Base-by-base conservation (phyloP, 2,329 filamentous ascomycete species). In the Ophiostoma sp. region DNA sequence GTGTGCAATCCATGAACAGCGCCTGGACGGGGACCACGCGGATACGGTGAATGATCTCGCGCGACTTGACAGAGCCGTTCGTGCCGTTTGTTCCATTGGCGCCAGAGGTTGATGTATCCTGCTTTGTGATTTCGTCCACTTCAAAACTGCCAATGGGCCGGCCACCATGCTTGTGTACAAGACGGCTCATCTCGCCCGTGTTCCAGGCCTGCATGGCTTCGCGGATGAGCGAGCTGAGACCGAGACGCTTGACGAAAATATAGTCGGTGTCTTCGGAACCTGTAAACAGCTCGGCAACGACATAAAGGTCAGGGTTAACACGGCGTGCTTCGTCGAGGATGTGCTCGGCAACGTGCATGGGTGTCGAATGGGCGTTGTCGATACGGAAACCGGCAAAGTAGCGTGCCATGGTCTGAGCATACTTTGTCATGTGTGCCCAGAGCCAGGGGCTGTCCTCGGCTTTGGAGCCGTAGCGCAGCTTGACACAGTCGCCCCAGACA, bases 161-260 rank as follows among this genome's bases (percentile, higher is more conserved):
- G 52, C 95, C 95, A 41, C 93, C 94, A 78, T 99, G 94, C 73
- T 90, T 90, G 80, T 99, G 96, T 13, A 99, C 94, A 44, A 99
- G 85, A 65, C 94, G 86, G 79, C 94, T 97, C 73, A 99, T 84
- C 79, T 99, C 96, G 13, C 87, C 92, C 1, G 95, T 97, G 77
- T 91, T 94, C 94, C 94, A 98, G 41, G 94, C 92, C 79, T 99
- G 95, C 96, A 99, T 99, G 13, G 94, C 94, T 80, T 99, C 95
- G 71, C 95, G 89, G 74, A 99, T 97, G 68, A 99, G 85, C 7
- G 93, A 92, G 78, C 92, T 96, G 70, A 99, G 85, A 6, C 95
- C 95, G 1, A 99, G 87, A 33, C 93, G 88, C 81, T 96, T 96
- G 74, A 97, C 94, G 77, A 98, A 99, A 69, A 96, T 85, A 77